These are phyloP conservation scores for Aspergillus niger DNA, from an alignment of 2,329 filamentous ascomycete species.

Conservation along the genomic window DNA sequence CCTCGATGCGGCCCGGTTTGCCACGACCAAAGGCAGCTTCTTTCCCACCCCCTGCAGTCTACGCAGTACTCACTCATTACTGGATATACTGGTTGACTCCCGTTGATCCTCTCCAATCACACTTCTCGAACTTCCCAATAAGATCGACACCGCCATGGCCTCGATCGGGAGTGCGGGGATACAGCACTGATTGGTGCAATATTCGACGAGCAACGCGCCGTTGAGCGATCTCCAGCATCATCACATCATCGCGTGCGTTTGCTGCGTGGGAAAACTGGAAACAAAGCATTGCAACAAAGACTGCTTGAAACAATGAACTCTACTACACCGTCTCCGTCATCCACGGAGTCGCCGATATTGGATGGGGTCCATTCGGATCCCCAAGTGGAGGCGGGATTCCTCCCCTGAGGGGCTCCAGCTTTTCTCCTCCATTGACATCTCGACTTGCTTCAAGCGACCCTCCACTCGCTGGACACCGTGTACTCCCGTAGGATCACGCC, in stretches of 20 bases:
- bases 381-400: background rate
- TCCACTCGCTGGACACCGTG: constrained; percentile 1
- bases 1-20: background rate
- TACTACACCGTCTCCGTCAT: too few species aligned
- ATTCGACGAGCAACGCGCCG: constrained; percentile 27
- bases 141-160: constrained; percentile 33
- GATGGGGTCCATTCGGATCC: background rate
- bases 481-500: background rate
- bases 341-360: background rate
- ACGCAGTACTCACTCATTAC: too few species aligned
- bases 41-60: background rate
- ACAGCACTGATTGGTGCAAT: constrained; percentile 29
- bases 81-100: too few species aligned
- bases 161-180: constrained; percentile 27
- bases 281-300: background rate
- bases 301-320: background rate
- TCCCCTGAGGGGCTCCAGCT: background rate
- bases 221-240: background rate
- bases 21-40: constrained; percentile 11
- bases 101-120: too few species aligned
- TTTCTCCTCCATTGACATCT: background rate
- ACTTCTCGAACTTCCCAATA: background rate
- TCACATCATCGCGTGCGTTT: background rate
- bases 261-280: background rate
- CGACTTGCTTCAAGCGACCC: background rate